phyloP scores from a whole-genome alignment of 345 rosid genomes.

The Camelina sativa region DNA sequence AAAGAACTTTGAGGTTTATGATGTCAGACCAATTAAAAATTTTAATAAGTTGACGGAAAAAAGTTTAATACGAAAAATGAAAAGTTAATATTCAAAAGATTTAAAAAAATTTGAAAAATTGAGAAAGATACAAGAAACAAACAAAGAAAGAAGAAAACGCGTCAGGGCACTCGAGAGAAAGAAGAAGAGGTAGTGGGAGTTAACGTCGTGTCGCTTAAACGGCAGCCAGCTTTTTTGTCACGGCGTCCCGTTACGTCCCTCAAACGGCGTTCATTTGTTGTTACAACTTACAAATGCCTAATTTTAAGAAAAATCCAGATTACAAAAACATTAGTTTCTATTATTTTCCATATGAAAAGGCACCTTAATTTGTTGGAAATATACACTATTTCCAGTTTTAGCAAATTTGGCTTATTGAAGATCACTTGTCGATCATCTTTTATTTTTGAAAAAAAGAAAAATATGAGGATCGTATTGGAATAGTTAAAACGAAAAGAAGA shows the following conservation, averaged over 20 bases:
- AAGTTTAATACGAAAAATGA: background rate
- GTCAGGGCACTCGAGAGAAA: conserved; percentile 44
- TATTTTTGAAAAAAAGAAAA: no score
- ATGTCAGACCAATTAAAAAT: background rate
- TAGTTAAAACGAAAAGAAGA: background rate
- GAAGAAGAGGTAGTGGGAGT: conserved; percentile 44
- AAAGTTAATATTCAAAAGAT: background rate
- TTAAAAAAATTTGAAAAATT: conserved; percentile 1
- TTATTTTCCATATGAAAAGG: background rate
- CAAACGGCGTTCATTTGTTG: conserved; percentile 36
- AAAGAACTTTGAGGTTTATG: background rate
- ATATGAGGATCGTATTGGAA: background rate
- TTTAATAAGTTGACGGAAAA: no score
- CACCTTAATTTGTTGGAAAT: background rate
- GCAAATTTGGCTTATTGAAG: background rate
- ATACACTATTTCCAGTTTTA: background rate
- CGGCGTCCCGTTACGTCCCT: conserved; percentile 32
- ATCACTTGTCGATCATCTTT: background rate
- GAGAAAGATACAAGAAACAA: conserved; percentile 9
- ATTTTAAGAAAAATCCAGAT: background rate
- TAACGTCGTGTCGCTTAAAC: conserved; percentile 46
- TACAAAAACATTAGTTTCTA: background rate
- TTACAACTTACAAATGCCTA: background rate
- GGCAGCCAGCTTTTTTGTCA: conserved; percentile 43
- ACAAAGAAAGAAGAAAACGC: conserved; percentile 38